A percentile compares a stretch with the other conserved stretches of the same genome.
Conservation (phyloP, 2,329 filamentous ascomycete genomes). For the Hawksworthiomyces lignivorus region DNA sequence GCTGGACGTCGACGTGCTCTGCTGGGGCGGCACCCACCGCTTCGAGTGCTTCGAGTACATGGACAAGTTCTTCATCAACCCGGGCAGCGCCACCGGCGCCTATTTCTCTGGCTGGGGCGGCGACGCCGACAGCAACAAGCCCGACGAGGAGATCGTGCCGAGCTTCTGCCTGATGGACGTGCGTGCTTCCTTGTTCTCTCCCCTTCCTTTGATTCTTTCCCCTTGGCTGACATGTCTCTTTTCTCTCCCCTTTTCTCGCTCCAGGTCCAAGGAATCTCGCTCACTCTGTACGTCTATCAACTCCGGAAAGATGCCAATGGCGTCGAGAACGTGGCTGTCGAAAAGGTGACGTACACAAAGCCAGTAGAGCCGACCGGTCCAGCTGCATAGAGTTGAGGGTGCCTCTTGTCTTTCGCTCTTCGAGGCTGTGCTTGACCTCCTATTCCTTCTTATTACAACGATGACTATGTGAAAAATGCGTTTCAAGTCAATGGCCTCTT, state of each 20-base stretch:
- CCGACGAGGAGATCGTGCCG: conserved; percentile 68
- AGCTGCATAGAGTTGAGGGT: conserved; percentile 34
- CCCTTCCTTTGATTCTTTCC: background rate
- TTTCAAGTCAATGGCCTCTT: no score
- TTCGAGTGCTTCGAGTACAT: conserved; percentile 68
- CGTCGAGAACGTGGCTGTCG: conserved; percentile 70
- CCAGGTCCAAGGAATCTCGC: conserved; percentile 89
- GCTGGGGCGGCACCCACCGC: conserved; percentile 60
- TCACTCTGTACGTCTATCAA: conserved; percentile 93
- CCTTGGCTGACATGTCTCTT: background rate
- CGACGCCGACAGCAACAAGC: conserved; percentile 68
- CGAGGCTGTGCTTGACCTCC: no score
- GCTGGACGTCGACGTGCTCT: conserved; percentile 61
- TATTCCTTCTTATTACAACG: background rate
- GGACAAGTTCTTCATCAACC: conserved; percentile 68
- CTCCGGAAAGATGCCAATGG: conserved; percentile 70
- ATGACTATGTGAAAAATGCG: no score
- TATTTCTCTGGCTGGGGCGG: conserved; percentile 50
- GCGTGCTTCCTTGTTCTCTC: no score
- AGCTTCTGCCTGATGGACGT: conserved; percentile 99
- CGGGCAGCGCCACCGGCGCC: conserved; percentile 58
- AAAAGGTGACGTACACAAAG: conserved; percentile 82
- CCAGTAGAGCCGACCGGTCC: conserved; percentile 52
- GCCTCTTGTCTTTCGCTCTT: background rate
- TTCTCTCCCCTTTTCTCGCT: conserved; percentile 3